These are phyloP conservation scores for Lepiota venenata DNA, from an alignment of 768 basidiomycete genomes.

Conservation along the genomic window DNA sequence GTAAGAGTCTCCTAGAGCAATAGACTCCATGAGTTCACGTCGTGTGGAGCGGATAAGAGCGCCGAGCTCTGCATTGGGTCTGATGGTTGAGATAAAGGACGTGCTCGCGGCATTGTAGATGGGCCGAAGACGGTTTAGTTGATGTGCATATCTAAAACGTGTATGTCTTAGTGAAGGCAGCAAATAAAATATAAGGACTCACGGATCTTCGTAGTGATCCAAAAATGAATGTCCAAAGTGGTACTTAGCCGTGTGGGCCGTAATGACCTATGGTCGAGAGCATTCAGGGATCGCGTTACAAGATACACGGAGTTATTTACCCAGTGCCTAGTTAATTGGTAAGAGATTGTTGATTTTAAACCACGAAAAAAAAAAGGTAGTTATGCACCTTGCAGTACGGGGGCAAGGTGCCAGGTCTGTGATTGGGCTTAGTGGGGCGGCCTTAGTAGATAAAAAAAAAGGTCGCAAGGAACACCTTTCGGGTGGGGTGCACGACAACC, in stretches of 20 bases:
- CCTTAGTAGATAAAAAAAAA: background rate
- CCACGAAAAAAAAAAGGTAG: background rate
- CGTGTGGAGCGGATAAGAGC: constrained; percentile 49
- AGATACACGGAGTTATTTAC: constrained; percentile 26
- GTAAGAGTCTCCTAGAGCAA: constrained; percentile 29
- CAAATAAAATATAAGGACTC: constrained; percentile 18
- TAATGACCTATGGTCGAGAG: constrained; percentile 43
- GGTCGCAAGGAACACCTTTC: constrained; percentile 38
- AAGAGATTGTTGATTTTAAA: constrained; percentile 6
- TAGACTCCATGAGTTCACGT: constrained; percentile 32
- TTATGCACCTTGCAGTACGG: constrained; percentile 54
- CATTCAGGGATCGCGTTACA: background rate
- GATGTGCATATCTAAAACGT: constrained; percentile 44
- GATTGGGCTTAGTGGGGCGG: constrained; percentile 5
- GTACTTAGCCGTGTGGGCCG: constrained; percentile 60
- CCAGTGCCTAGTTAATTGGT: constrained; percentile 52
- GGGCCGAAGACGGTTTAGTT: constrained; percentile 53
- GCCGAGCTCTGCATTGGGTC: constrained; percentile 43
- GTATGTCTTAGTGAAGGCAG: background rate
- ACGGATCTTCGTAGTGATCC: constrained; percentile 64
- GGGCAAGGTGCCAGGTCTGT: constrained; percentile 74
- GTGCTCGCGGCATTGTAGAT: constrained; percentile 43
- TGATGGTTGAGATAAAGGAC: constrained; percentile 52
- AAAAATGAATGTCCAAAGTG: constrained; percentile 56
- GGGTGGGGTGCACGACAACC: constrained; percentile 61